Evolutionary conservation across 2,329 filamentous ascomycete species (phyloP), one percentile per base, ranked within the genome.

Genomic region (Cladosporium colombiae): DNA sequence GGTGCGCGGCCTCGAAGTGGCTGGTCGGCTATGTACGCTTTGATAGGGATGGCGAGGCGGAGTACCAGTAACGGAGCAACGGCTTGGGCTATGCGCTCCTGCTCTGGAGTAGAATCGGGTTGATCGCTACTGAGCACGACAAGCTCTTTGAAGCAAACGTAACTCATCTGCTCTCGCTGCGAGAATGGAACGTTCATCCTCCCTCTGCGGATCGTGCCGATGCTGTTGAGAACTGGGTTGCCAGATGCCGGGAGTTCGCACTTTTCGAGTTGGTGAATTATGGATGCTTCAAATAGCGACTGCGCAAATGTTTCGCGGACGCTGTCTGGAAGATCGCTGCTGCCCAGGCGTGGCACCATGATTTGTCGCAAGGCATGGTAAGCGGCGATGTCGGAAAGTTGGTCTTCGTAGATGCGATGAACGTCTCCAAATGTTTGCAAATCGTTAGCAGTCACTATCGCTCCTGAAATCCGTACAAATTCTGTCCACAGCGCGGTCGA

Each of bases 1-100:
- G 95, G 95, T 88, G 96, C 95, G 59, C 89, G 86, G 0, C 95
- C 93, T 16, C 95, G 85, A 23, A 99, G 82, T 0, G 94, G 93
- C 74, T 97, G 94, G 76, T 99, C 95, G 4, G 93, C 91, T 55
- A 96, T 89, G 75, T 96, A 98, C 0, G 89, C 84, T 65, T 92
- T 89, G n/a, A 98, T 80, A 0, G 91, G 89, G 18, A 97, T 82
- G 0, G 91, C 92, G 14, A 91, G 88, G 2, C 95, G 88, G 1
- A 97, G 81, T 53, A 98, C 89, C 2, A 98, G 83, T 72, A 92
- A 94, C 0, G 92, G 92, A 0, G 91, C 89, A 0, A 89, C 87
- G 3, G 90, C 90, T 74, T 88, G 85, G 0, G 94, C 91, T 18
- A 98, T 86, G n/a, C 76, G 79, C 49, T 84, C 79, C n/a, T 83